Base-by-base conservation (phyloP, 805 yeast species). In the Metschnikowia lochheadii region DNA sequence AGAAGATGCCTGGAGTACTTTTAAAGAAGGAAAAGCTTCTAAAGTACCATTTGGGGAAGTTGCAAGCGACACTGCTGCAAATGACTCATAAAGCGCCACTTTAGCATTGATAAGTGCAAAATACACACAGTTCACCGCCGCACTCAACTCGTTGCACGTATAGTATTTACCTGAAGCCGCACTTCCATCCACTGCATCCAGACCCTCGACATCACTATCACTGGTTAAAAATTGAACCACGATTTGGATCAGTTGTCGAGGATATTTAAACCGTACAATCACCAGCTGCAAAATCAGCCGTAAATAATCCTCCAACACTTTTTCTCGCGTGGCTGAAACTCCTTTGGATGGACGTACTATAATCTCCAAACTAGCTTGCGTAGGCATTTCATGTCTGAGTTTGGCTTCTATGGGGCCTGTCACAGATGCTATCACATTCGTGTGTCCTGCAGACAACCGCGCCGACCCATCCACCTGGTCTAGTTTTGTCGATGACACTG, bases 361-460 rank as follows among this genome's bases (percentile, higher is more conserved):
- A 6, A 94, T 78, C 65, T 90, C 97, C 15, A 94, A 65, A 15
- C 88, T 83, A 14, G 92, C 85, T 41, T 77, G 73, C 14, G 87
- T 84, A 10, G 97, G 96, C 33, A 84, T 66, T 64, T 92, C 98
- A 63, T 90, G 96, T 58, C 92, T 79, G 13, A 81, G 68, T 63
- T 84, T 85, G 10, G 89, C 84, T 61, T 92, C 97, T 31, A 92
- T 78, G 0, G 99, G 99, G 0, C 99, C 99, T 1, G 91, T 79
- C 0, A 92, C 91, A 0, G 96, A 83, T 40, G 85, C 81, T 2
- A 91, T 68, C 2, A 87, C 83, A 50, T 79, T 79, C 1, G 86
- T 80, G 15, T 65, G 65, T 1, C 78, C 81, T n/a, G 69, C 63
- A 14, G 68, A 63, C 50, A 83, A 72, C 21, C 78, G 78, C 1